Percentiles rank a stretch among this genome's conserved stretches.
Conservation (phyloP, 805 yeast genomes). For the Nakazawaea ishiwadae region DNA sequence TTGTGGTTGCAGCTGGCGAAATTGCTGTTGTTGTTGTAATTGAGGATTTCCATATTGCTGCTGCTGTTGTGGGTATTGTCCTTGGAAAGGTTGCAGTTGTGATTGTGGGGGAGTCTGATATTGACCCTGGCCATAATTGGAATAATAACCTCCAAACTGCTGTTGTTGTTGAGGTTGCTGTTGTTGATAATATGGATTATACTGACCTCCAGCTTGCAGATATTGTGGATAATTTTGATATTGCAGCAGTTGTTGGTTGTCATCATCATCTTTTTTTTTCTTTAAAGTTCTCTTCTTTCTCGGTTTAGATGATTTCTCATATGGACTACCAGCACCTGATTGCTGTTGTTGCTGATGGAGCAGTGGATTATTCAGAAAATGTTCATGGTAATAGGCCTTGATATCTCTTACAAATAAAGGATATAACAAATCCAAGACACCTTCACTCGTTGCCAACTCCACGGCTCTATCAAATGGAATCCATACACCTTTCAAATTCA, state of each 20-base stretch:
- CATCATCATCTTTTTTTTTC: slow-evolving; percentile 5
- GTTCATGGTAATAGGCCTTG: slow-evolving; percentile 27
- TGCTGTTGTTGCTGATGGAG: too few relatives aligned
- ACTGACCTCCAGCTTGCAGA: background rate
- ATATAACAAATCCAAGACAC: slow-evolving; percentile 60
- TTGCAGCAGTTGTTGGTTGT: background rate
- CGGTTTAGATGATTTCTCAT: background rate
- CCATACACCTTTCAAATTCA: slow-evolving; percentile 90
- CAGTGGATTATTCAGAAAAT: background rate
- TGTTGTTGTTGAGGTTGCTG: background rate
- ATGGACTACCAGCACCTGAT: too few relatives aligned
- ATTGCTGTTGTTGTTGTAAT: slow-evolving; percentile 4
- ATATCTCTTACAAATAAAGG: slow-evolving; percentile 74
- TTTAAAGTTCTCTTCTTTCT: slow-evolving; percentile 6
- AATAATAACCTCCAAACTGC: background rate
- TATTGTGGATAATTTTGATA: background rate
- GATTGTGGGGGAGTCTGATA: background rate
- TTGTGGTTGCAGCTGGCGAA: background rate
- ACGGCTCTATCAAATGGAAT: slow-evolving; percentile 81
- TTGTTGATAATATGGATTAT: background rate
- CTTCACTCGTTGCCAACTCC: slow-evolving; percentile 77
- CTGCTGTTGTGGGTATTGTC: background rate
- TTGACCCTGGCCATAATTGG: background rate
- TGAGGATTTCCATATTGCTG: background rate
- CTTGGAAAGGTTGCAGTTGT: slow-evolving; percentile 3